Base-by-base conservation (phyloP, 305 asterid species). In the Nicotiana rustica region DNA sequence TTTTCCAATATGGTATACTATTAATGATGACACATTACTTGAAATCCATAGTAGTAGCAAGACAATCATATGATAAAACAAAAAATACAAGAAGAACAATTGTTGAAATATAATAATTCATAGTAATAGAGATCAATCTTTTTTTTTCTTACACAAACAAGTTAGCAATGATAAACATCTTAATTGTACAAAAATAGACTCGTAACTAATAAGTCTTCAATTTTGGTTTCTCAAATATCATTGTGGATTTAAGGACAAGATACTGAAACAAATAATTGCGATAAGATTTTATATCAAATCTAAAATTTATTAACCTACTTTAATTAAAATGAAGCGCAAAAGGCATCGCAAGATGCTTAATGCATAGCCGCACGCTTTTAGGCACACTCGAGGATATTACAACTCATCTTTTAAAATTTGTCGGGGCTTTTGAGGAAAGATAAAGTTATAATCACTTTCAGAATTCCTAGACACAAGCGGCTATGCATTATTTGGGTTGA, bases 61-160 rank as follows among this genome's bases (percentile, higher is more conserved):
- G 65, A 17, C 55, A 52, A 29, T 7, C 80, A 9, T 29, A 75
- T 15, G 1, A 73, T 73, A 73, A 75, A 75, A 75, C 65, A 75
- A 55, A 75, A 52, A 75, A 15, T 75, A 75, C 66, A 52, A 75
- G 79, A 75, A 75, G 17, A 73, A 52, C 17, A 4, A 33, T 49
- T 75, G 49, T 75, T 25, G 79, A 25, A 47, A 73, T 73, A 49
- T 73, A 73, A 71, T 73, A 73, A 52, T 55, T 55, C 49, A 76
- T 76, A 76, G 17, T 55, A 17, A 76, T 31, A 76, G 7, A 75
- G 80, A 75, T 75, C 52, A 75, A 29, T 61, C 80, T 25, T 25
- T 25, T 14, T 38, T 47, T 49, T 21, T 47, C 79, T 25, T 49
- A 44, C n/a, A 71, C 60, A 73, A 25, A 25, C 41, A 73, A 21